Base-by-base conservation (phyloP, 345 rosid species). In the Rhizophora apiculata region DNA sequence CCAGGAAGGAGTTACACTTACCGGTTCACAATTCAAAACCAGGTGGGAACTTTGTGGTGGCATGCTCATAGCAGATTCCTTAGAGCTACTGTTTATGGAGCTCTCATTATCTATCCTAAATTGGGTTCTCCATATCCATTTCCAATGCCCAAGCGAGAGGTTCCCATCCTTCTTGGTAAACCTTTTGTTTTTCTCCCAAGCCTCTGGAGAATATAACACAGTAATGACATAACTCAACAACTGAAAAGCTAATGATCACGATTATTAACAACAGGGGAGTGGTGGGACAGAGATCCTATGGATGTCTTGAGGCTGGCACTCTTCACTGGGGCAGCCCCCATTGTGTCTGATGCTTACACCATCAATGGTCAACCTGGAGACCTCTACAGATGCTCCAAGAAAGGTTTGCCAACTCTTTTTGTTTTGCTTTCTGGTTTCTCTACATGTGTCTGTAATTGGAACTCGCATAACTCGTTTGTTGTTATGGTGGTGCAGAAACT, bases 321-420 rank as follows among this genome's bases (percentile, higher is more conserved):
- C 29, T 90, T 86, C 81, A 87, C 96, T 0, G 80, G 80, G 57
- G 80, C 76, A 67, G 76, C 70, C 15, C 76, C 80, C 26, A 95
- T 86, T 75, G 71, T 92, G 10, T 95, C 99, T 8, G 93, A 95
- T 79, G 93, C 96, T 37, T 86, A 43, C 67, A 92, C 96, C 68
- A 90, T 95, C 52, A 95, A 95, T 49, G 98, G 97, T 63, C 98
- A 94, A 74, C 98, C 97, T 6, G 97, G 98, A 31, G 95, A 94
- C 72, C 77, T 91, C 52, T 91, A 91, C 68, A 82, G 88, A 82
- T 94, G 97, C 83, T 91, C 98, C 20, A 85, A 68, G 11, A 67
- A 71, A 76, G 79, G 79, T 75, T 57, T 31, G 63, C 55, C 16
- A 32, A 11, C 62, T 67, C 29, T 61, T 34, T n/a, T 73, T 53